phyloP scores from a whole-genome alignment of 164 flowering plant species.

The Magnolia kwangsiensis region DNA sequence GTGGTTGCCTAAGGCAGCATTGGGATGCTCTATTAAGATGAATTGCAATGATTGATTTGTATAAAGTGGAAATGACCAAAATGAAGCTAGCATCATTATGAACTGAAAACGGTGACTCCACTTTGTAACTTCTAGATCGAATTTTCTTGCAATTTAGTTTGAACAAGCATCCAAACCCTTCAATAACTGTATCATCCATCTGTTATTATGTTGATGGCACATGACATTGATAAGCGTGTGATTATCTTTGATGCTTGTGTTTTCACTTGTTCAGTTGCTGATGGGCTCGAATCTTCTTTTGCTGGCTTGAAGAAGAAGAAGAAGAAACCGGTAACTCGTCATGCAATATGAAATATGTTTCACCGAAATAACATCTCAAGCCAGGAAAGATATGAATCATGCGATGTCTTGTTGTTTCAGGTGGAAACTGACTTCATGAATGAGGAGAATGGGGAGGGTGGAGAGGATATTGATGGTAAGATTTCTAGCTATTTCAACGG shows the following conservation, averaged over 20 bases:
- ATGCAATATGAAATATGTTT: not conserved
- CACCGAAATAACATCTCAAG: not conserved
- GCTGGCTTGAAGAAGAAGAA: constrained; percentile 89
- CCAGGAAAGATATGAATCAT: not conserved
- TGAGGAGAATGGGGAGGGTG: constrained; percentile 55
- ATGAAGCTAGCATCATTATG: not conserved
- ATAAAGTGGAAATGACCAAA: too few relatives aligned
- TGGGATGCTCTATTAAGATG: too few relatives aligned
- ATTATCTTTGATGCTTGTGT: not conserved
- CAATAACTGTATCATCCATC: not conserved
- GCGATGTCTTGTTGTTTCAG: constrained; percentile 24
- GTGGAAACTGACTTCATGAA: constrained; percentile 53
- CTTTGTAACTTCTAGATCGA: not conserved
- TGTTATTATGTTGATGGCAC: too few relatives aligned
- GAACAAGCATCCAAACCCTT: not conserved
- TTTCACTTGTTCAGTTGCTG: constrained; percentile 54
- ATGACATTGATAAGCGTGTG: not conserved
- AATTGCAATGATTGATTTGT: too few relatives aligned
- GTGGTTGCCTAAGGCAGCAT: too few relatives aligned
- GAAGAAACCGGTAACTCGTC: constrained; percentile 72
- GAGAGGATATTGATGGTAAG: constrained; percentile 68
- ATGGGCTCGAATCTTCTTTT: constrained; percentile 63
- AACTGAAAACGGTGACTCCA: not conserved
- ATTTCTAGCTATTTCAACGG: not conserved
- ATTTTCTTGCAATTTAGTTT: not conserved